Conservation (phyloP, 2,329 filamentous ascomycete genomes). For the Didymella pinodella region DNA sequence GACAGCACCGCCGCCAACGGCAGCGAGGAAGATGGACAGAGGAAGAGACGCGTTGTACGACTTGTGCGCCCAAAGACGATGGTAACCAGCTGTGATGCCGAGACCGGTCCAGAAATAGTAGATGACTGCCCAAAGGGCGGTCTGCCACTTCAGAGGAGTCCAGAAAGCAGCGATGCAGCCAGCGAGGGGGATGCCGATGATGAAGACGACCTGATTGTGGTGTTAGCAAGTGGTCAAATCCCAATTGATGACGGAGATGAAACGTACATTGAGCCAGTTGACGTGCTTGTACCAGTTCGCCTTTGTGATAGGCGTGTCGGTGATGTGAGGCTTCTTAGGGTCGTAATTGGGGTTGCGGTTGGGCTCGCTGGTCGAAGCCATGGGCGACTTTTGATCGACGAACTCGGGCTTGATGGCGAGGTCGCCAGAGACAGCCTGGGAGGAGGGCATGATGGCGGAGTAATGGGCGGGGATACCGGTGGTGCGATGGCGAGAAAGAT, state of each 20-base stretch:
- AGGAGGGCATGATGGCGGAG: slow-evolving; percentile 57
- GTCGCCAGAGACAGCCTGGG: slow-evolving; percentile 59
- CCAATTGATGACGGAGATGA: background rate
- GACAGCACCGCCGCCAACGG: slow-evolving; percentile 58
- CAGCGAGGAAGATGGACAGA: slow-evolving; percentile 59
- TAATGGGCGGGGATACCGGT: slow-evolving; percentile 14
- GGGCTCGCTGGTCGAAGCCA: slow-evolving; percentile 61
- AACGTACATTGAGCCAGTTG: slow-evolving; percentile 86
- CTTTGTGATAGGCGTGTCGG: slow-evolving; percentile 80
- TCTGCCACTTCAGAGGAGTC: slow-evolving; percentile 78
- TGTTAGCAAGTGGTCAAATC: slow-evolving; percentile 24
- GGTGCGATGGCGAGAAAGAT: slow-evolving; percentile 33
- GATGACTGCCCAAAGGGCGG: slow-evolving; percentile 73
- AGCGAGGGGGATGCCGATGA: slow-evolving; percentile 77
- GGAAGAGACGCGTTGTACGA: slow-evolving; percentile 56
- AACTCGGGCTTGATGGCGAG: slow-evolving; percentile 60
- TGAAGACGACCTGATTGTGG: slow-evolving; percentile 74
- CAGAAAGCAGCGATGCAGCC: slow-evolving; percentile 81
- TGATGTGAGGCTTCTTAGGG: slow-evolving; percentile 82
- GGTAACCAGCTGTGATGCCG: slow-evolving; percentile 66
- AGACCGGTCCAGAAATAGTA: slow-evolving; percentile 89
- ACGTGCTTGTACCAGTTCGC: slow-evolving; percentile 91
- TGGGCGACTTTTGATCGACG: slow-evolving; percentile 55
- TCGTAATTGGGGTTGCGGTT: slow-evolving; percentile 62
- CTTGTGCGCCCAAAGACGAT: slow-evolving; percentile 75